Base-by-base conservation (phyloP, 148 eudicot species). In the Persicaria tinctoria region DNA sequence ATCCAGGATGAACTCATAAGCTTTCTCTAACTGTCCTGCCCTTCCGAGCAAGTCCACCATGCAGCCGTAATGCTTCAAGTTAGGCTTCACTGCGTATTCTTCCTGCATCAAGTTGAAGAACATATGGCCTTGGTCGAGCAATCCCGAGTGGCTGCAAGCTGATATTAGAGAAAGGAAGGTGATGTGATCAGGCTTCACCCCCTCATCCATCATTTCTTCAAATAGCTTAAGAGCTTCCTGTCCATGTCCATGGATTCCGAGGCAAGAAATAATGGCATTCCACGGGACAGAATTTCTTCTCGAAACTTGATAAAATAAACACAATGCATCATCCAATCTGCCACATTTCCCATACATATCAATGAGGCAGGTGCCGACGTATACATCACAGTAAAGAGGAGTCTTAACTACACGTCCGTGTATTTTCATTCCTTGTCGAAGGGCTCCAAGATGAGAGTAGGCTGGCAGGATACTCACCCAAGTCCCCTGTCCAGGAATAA, bases 331-430 rank as follows among this genome's bases (percentile, higher is more conserved):
- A 62, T 85, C 83, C 70, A 89, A 76, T 78, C 82, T 85, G 54
- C 97, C 97, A 85, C 91, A 89, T 83, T 91, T 91, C 45, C 93
- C 97, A 78, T 91, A 91, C 75, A 91, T 82, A 79, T 91, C 93
- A 50, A 91, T 74, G 45, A 91, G 90, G 79, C 91, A 86, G 49
- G 97, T 91, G 60, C 81, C 84, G 6, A 91, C 87, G 76, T 60
- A 85, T 49, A 89, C 80, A 75, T 89, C 91, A 73, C 81, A 77
- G 71, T 82, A 80, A 32, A 89, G 82, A 66, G 86, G 82, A 73
- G 70, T 77, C 81, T 87, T 89, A 10, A 85, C 51, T 32, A 86
- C 81, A 56, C 75, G 83, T 12, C 85, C 91, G 75, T 89, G 93
- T 72, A 76, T 81, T 79, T 75, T 86, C 80, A 78, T 83, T 55